A percentile compares a stretch with the other conserved stretches of the same genome.
Evolutionary conservation across 768 basidiomycete genomes (phyloP).

Genomic region (Hemileccinum impolitum): DNA sequence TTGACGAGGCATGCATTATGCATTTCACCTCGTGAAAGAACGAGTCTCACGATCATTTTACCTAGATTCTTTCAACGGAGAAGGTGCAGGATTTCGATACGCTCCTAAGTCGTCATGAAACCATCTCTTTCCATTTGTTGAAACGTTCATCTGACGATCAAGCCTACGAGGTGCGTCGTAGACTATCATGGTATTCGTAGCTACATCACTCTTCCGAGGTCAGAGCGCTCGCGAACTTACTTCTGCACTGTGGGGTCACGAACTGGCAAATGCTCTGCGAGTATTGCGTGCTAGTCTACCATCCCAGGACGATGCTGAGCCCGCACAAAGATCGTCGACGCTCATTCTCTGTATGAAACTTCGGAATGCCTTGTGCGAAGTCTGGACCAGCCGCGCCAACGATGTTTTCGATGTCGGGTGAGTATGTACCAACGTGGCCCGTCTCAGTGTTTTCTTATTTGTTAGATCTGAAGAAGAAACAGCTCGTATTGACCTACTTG

Average conservation of each 20-base stretch:
- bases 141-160: constrained; percentile 77
- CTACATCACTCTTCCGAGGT: constrained; percentile 1
- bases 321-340: constrained; percentile 11
- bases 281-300: constrained; percentile 51
- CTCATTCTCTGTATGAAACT: constrained; percentile 51
- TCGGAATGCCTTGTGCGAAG: constrained; percentile 60
- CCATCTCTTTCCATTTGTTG: constrained; percentile 62
- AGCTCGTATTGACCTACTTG: constrained; percentile 59
- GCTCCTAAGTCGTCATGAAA: constrained; percentile 59
- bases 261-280: constrained; percentile 68
- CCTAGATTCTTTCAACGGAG: constrained; percentile 50
- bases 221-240: constrained; percentile 81
- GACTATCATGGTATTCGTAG: not conserved
- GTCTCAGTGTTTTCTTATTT: constrained; percentile 6
- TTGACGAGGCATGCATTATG: constrained; percentile 62
- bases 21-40: not conserved
- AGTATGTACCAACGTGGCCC: constrained; percentile 12
- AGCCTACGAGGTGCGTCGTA: constrained; percentile 64
- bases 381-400: constrained; percentile 66
- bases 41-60: not conserved
- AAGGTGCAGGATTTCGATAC: constrained; percentile 53
- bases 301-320: constrained; percentile 36
- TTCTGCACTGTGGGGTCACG: constrained; percentile 77
- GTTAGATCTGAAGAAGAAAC: constrained; percentile 70
- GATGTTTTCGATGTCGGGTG: constrained; percentile 87